These are phyloP conservation scores for Eremothecium sinecaudum DNA, from an alignment of 1,139 yeast genomes.

Conservation along the genomic window DNA sequence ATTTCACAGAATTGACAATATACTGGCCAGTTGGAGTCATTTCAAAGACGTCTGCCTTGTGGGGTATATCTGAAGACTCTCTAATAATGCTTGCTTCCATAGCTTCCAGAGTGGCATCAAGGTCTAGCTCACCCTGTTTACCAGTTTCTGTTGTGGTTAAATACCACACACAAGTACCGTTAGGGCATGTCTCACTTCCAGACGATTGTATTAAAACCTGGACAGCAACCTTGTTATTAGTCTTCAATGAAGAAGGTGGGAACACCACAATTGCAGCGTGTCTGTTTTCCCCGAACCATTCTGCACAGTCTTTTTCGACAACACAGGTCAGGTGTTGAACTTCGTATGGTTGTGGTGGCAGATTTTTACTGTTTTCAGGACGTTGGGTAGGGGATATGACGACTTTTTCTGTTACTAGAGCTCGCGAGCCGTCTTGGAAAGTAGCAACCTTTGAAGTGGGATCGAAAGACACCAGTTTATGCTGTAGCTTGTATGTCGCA, in stretches of 20 bases:
- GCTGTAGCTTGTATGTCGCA: conserved; percentile 78
- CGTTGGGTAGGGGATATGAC: conserved; percentile 65
- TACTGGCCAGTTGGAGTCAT: conserved; percentile 60
- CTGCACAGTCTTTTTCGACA: conserved; percentile 77
- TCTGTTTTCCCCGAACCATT: conserved; percentile 86
- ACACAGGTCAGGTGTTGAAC: conserved; percentile 71
- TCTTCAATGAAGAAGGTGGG: conserved; percentile 76
- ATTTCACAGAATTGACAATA: conserved; percentile 65
- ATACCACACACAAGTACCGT: conserved; percentile 87
- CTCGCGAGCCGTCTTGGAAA: conserved; percentile 67
- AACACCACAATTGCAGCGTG: conserved; percentile 80
- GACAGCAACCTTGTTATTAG: conserved; percentile 60
- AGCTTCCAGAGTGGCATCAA: conserved; percentile 70
- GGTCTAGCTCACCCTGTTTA: conserved; percentile 60
- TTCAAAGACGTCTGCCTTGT: conserved; percentile 45
- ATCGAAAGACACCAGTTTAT: conserved; percentile 55
- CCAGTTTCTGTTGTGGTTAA: conserved; percentile 70
- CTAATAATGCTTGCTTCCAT: conserved; percentile 73
- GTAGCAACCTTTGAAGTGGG: conserved; percentile 55
- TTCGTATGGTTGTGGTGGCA: conserved; percentile 39
- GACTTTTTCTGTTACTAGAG: conserved; percentile 67
- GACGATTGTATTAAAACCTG: conserved; percentile 83
- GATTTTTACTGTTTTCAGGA: conserved; percentile 34
- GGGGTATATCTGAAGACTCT: conserved; percentile 56
- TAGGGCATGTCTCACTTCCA: conserved; percentile 84